phyloP scores from a whole-genome alignment of 73 alveolate species.

The Paraurostyla sp. region DNA sequence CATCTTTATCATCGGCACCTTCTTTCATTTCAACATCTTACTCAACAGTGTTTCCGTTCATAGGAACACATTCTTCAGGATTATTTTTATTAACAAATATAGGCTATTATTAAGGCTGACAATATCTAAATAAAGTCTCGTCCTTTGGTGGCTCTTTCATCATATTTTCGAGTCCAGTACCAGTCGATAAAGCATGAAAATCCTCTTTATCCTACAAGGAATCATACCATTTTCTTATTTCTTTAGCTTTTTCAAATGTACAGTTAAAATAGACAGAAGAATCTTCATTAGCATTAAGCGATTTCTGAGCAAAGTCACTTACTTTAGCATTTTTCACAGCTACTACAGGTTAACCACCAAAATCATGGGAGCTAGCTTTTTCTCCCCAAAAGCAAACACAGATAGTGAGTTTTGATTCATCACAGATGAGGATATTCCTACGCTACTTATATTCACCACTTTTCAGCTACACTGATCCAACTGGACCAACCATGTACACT shows the following conservation, averaged over 20 bases:
- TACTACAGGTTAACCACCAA: slow-evolving; percentile 43
- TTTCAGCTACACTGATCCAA: slow-evolving; percentile 48
- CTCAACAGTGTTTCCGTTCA: slow-evolving; percentile 41
- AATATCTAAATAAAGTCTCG: slow-evolving; percentile 14
- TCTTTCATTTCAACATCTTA: slow-evolving; percentile 33
- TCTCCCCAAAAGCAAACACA: slow-evolving; percentile 72
- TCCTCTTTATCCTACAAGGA: not conserved
- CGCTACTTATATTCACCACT: slow-evolving; percentile 56
- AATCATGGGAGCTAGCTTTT: slow-evolving; percentile 21
- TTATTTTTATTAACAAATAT: too few relatives aligned
- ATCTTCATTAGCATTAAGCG: slow-evolving; percentile 62
- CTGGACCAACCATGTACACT: slow-evolving; percentile 46
- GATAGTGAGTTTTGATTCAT: slow-evolving; percentile 49
- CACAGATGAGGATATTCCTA: slow-evolving; percentile 54
- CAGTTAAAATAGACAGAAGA: not conserved
- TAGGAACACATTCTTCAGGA: slow-evolving; percentile 60
- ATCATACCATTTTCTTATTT: slow-evolving; percentile 33
- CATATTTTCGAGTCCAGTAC: slow-evolving; percentile 43
- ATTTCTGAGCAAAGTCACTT: slow-evolving; percentile 60
- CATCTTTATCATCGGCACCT: slow-evolving; percentile 42
- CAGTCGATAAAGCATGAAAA: slow-evolving; percentile 38
- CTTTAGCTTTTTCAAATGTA: not conserved
- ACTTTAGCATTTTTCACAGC: slow-evolving; percentile 76
- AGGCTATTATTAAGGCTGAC: slow-evolving; percentile 19
- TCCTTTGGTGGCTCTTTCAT: slow-evolving; percentile 52